Base-by-base conservation (phyloP, 2,329 filamentous ascomycete species). In the Penicillium verrucosum region DNA sequence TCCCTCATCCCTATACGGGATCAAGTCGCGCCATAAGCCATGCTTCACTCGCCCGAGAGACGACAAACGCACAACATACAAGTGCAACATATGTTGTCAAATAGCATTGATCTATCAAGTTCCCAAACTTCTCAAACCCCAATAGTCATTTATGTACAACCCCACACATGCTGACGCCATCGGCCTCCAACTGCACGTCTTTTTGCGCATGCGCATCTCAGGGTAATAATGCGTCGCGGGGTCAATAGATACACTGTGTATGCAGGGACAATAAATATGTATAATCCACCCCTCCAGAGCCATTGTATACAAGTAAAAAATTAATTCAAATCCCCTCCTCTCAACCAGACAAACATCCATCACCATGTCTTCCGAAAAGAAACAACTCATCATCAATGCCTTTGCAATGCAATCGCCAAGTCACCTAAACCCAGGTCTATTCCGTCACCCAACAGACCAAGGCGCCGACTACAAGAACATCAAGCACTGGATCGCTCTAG, bases 371-470 rank as follows among this genome's bases (percentile, higher is more conserved):
- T 44, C 50, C 36, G 56, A 59, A 37, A 68, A 68, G 47, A 75
- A 75, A 60, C 70, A 75, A 60, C 73, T 77, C 64, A 75, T 79
- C 27, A 74, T 80, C 69, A 80, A 79, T 61, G 77, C 78, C 16
- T 80, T 80, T 57, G 75, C 75, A 2, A 80, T 80, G 77, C 73
- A 77, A 44, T 73, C 76, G 1, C 77, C 77, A n/a, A 72, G 73
- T 3, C 77, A 80, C 61, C 64, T 80, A 36, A 75, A 76, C 51
- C 77, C 78, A n/a, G 77, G 77, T 51, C 61, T 75, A 34, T 73
- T 72, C 59, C 68, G 70, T 14, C 65, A 74, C 46, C 71, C 73
- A 1, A 57, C 57, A 6, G 73, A 77, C 61, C 66, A 73, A 57
- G 73, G 71, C 16, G 55, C 70, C 47, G 64, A 73, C 32, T 78